Evolutionary conservation across 345 rosid species (phyloP).

Genomic region (Hirschfeldia incana): DNA sequence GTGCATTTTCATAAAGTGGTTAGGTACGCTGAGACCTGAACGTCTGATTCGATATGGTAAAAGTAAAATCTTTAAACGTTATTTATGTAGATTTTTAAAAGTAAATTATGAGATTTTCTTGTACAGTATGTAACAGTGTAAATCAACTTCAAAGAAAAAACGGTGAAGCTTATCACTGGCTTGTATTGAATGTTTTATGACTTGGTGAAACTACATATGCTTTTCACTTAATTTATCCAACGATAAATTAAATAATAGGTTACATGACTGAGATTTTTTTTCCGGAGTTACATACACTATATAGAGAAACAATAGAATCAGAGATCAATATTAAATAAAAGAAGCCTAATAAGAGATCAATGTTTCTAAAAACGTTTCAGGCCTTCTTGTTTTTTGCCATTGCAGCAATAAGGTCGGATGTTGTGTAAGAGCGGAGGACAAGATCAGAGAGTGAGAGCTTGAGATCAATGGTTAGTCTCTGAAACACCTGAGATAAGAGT

Average conservation of each 20-base stretch:
- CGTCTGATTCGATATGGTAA: too few relatives aligned
- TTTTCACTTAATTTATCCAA: constrained; percentile 1
- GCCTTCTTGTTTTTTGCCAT: constrained; percentile 55
- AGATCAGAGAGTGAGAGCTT: constrained; percentile 56
- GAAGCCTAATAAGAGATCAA: background rate
- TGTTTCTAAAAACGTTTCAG: constrained; percentile 25
- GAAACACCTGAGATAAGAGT: constrained; percentile 58
- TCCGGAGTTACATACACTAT: constrained; percentile 6
- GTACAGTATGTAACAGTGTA: too few relatives aligned
- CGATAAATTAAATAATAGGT: constrained; percentile 10
- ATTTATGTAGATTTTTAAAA: too few relatives aligned
- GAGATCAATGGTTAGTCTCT: constrained; percentile 62
- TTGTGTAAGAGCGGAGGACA: constrained; percentile 49
- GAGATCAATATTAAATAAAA: constrained; percentile 11
- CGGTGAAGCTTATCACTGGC: background rate
- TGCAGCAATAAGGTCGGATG: constrained; percentile 38
- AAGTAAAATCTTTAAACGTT: too few relatives aligned
- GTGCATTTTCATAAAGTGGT: too few relatives aligned
- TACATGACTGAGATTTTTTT: constrained; percentile 1
- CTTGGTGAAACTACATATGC: background rate
- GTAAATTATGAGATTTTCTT: too few relatives aligned
- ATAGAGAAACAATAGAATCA: constrained; percentile 2
- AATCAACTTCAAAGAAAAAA: too few relatives aligned
- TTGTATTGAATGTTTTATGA: constrained; percentile 1
- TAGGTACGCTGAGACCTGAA: too few relatives aligned